Base-by-base conservation (phyloP, 352 stramenopile species). In the Globisporangium parvum region DNA sequence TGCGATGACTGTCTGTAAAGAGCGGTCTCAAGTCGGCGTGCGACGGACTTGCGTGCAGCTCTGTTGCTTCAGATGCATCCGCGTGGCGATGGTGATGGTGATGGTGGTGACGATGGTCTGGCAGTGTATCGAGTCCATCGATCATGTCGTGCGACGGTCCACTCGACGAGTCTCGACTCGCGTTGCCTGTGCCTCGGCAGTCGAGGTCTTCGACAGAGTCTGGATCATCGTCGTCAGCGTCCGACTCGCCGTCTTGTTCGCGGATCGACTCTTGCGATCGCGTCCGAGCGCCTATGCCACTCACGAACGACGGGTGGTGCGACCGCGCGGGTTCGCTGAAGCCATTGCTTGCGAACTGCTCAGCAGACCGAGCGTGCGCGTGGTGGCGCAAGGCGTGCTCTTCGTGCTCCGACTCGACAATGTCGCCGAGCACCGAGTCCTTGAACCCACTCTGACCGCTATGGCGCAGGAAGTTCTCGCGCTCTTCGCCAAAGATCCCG, bases 401-500 rank as follows among this genome's bases (percentile, higher is more conserved):
- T 33, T 63, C 57, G 12, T 44, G 15, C 9, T 31, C 3, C 6
- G 24, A 2, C 26, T 63, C 57, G 11, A 31, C 20, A 17, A 59
- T 40, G 15, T 59, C 51, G 8, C 33, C 35, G 9, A 63, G 26
- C 10, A 39, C 46, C 8, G 39, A 12, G 21, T 59, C 57, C 26
- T 63, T 57, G 44, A 53, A 63, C 2, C 17, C 2, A 21, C 6
- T 21, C 20, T 39, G 35, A 6, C 42, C 67, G 20, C 61, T 64
- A 1, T 75, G 55, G 2, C 73, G 60, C 14, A 74, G 51, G 20
- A 89, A 71, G 6, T 60, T 57, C 23, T 83, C 63, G 21, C 63
- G 51, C 57, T 88, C 75, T 31, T 63, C 47, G 8, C 53, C 35
- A 15, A 75, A 88, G 14, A 88, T 77, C 10, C 77, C 67, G 47